A percentile compares a stretch with the other conserved stretches of the same genome.
Conservation (phyloP, 805 yeast genomes). For the Myxozyma sirexii region DNA sequence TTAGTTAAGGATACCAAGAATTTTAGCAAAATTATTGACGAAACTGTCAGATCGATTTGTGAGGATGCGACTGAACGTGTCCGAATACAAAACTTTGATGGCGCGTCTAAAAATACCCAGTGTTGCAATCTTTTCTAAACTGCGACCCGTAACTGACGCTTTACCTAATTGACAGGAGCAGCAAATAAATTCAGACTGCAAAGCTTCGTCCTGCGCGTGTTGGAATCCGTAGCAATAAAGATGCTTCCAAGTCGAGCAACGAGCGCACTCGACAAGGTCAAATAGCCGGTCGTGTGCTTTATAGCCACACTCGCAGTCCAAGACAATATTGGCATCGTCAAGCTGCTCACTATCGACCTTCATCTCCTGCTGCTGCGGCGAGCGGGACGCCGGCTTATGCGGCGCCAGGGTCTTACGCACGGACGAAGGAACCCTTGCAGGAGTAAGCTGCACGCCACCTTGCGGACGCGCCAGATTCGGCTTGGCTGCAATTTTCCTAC, state of each 20-base stretch:
- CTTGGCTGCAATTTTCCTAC: background rate
- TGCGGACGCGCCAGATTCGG: background rate
- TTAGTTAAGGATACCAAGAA: background rate
- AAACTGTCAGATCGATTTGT: background rate
- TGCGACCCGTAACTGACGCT: background rate
- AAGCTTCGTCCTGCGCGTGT: constrained; percentile 13
- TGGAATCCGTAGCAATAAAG: constrained; percentile 30
- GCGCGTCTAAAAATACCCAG: constrained; percentile 28
- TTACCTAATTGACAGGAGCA: constrained; percentile 10
- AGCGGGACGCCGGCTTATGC: background rate
- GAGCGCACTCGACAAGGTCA: constrained; percentile 30
- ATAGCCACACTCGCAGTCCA: constrained; percentile 28
- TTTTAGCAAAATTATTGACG: background rate
- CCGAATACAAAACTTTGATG: constrained; percentile 13
- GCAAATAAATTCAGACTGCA: constrained; percentile 20
- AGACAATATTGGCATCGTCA: background rate
- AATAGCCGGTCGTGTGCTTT: constrained; percentile 16
- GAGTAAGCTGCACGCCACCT: background rate
- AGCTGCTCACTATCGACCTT: constrained; percentile 1
- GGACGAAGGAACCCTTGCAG: constrained; percentile 1
- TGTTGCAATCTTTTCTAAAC: constrained; percentile 1
- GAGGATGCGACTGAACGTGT: background rate
- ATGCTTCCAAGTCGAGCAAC: constrained; percentile 29
- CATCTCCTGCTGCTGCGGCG: background rate
- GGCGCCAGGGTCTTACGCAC: background rate